Base-by-base conservation (phyloP, 116 monocot species). In the Papilionanthe hybrid region DNA sequence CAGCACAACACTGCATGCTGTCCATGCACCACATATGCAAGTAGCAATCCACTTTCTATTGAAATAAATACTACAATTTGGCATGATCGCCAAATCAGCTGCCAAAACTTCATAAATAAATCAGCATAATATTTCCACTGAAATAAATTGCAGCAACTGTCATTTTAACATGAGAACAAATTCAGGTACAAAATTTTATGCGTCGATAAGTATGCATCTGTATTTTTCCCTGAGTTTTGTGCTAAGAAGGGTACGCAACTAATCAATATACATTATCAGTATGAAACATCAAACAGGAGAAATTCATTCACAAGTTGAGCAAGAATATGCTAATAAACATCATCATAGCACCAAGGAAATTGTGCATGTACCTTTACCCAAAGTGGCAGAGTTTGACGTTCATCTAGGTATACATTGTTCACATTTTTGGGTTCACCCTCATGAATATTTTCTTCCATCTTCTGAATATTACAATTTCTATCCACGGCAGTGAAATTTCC, bases 311-410 rank as follows among this genome's bases (percentile, higher is more conserved):
- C 19, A 22, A 60, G 60, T 23, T 4, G 6, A 23, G 60, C 15
- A 37, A 37, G 11, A 69, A 29, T 11, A 69, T 69, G 28, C 28
- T 69, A 32, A 12, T 30, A 13, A 15, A 69, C 7, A 15, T 30
- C 32, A 69, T 69, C 32, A 69, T 17, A 32, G 32, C 32, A 69
- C 37, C 69, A 32, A 50, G 15, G 53, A 55, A 76, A 44, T 20
- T 37, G 44, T 27, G 77, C 19, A 49, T 67, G 75, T 91, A 98
- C 98, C 94, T 98, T 98, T 75, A 98, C 93, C 98, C 98, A 98
- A 60, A 98, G 80, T 49, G 98, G 88, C 42, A 87, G 72, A 55
- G 97, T 68, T 76, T 78, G 77, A 81, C 30, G 44, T 73, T 93
- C 90, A 79, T 85, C 90, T 25, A 72, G 15, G 60, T 48, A 84